Evolutionary conservation across 2,329 filamentous ascomycete genomes (phyloP).

Genomic region (Venturia asperata): DNA sequence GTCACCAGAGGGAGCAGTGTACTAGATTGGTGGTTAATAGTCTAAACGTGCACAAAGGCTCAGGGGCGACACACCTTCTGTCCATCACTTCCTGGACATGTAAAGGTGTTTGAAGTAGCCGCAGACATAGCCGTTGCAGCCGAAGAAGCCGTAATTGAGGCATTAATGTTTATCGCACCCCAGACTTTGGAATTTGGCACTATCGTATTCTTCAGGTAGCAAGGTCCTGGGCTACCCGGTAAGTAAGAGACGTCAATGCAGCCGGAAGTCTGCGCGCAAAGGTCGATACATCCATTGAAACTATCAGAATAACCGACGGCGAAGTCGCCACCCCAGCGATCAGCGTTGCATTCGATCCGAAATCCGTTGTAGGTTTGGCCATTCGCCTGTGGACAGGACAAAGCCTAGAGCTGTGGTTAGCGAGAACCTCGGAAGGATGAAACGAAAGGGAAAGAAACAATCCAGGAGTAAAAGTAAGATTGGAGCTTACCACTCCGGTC

Average conservation of each 20-base stretch:
- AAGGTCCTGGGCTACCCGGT: slow-evolving; percentile 20
- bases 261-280: slow-evolving; percentile 21
- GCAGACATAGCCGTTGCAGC: not conserved
- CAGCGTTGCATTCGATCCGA: slow-evolving; percentile 23
- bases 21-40: not conserved
- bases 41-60: no score
- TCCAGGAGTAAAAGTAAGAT: not conserved
- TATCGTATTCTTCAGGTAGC: slow-evolving; percentile 23
- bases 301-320: slow-evolving; percentile 18
- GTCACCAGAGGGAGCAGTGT: slow-evolving; percentile 17
- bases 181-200: not conserved
- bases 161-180: not conserved
- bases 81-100: not conserved
- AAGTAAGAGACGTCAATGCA: slow-evolving; percentile 23
- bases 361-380: slow-evolving; percentile 22
- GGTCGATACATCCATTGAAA: slow-evolving; percentile 21
- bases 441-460: not conserved
- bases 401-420: not conserved
- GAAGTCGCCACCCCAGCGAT: slow-evolving; percentile 21
- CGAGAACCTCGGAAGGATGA: not conserved
- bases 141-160: not conserved
- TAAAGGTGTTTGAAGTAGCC: not conserved
- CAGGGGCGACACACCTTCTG: not conserved
- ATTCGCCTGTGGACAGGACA: slow-evolving; percentile 20
- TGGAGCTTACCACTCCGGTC: not conserved